Percentiles rank a stretch among this genome's conserved stretches.
Evolutionary conservation across 192 early-diverging fungal species (phyloP).

Genomic region (Umbelopsis sp.): DNA sequence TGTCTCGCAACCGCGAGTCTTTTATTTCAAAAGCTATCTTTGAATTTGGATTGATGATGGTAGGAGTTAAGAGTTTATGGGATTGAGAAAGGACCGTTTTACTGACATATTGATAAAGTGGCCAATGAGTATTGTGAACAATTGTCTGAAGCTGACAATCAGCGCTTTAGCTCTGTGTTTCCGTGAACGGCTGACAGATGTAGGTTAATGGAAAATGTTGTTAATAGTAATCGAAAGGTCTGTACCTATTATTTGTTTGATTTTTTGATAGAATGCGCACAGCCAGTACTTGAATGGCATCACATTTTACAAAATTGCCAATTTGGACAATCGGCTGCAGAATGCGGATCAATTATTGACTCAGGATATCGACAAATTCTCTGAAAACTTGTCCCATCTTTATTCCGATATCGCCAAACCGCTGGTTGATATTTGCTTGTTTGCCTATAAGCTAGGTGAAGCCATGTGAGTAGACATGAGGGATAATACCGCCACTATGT

Average conservation of each 20-base stretch:
- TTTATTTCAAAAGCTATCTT: constrained; percentile 64
- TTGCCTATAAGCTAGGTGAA: constrained; percentile 73
- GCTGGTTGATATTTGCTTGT: constrained; percentile 71
- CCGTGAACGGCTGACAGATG: constrained; percentile 59
- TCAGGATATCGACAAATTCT: constrained; percentile 76
- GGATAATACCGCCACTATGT: background rate
- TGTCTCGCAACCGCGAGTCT: constrained; percentile 61
- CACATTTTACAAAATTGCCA: constrained; percentile 83
- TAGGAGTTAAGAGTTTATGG: constrained; percentile 17
- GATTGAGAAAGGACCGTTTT: too few relatives aligned
- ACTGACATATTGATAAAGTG: constrained; percentile 40
- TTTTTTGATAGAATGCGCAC: constrained; percentile 53
- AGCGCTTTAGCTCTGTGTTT: constrained; percentile 59
- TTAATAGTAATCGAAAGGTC: background rate
- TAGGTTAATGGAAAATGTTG: constrained; percentile 4
- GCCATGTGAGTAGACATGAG: constrained; percentile 51
- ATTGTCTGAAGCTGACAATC: constrained; percentile 62
- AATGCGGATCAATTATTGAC: constrained; percentile 73
- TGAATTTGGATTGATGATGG: constrained; percentile 72
- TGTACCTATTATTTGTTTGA: too few relatives aligned
- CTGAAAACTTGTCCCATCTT: constrained; percentile 66
- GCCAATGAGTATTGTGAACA: constrained; percentile 67
- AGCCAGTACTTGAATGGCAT: constrained; percentile 72
- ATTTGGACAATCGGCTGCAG: constrained; percentile 77
- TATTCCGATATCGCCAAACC: constrained; percentile 82